Conservation (phyloP, 202 grass and related monocot genomes). For the Hordeum pubiflorum region DNA sequence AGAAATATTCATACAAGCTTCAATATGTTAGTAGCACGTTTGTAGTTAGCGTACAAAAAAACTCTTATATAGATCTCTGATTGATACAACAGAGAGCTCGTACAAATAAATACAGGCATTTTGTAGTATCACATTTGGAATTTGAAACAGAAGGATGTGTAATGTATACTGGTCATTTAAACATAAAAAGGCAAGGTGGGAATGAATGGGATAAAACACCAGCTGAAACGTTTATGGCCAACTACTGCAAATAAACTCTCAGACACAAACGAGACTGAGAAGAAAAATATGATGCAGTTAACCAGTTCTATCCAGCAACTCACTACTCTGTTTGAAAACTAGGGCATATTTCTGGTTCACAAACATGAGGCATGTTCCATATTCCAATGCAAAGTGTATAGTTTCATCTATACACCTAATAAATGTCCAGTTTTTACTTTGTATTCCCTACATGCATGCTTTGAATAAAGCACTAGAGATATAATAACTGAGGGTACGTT, state of each 20-base stretch:
- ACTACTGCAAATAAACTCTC: constrained; percentile 21
- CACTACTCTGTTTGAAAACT: not conserved
- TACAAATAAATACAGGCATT: constrained; percentile 9
- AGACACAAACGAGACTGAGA: constrained; percentile 18
- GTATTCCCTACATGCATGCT: not conserved
- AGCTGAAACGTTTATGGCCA: constrained; percentile 7
- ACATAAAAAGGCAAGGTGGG: constrained; percentile 8
- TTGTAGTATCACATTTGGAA: not conserved
- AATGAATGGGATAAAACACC: constrained; percentile 10
- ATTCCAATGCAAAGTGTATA: not conserved
- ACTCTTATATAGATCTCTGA: constrained; percentile 1
- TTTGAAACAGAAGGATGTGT: constrained; percentile 17
- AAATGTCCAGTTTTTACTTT: not conserved
- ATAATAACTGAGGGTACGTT: not conserved
- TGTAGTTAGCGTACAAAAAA: not conserved
- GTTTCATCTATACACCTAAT: not conserved
- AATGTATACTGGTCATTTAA: not conserved
- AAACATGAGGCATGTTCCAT: not conserved
- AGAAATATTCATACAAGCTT: constrained; percentile 21
- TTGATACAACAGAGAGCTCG: not conserved
- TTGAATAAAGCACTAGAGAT: constrained; percentile 1
- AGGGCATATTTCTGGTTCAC: not conserved
- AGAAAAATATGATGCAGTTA: not conserved
- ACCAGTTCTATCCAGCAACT: constrained; percentile 14
- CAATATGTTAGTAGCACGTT: not conserved